These are phyloP conservation scores for Magnaporthiopsis incrustans DNA, from an alignment of 2,329 filamentous ascomycete genomes.

Conservation along the genomic window DNA sequence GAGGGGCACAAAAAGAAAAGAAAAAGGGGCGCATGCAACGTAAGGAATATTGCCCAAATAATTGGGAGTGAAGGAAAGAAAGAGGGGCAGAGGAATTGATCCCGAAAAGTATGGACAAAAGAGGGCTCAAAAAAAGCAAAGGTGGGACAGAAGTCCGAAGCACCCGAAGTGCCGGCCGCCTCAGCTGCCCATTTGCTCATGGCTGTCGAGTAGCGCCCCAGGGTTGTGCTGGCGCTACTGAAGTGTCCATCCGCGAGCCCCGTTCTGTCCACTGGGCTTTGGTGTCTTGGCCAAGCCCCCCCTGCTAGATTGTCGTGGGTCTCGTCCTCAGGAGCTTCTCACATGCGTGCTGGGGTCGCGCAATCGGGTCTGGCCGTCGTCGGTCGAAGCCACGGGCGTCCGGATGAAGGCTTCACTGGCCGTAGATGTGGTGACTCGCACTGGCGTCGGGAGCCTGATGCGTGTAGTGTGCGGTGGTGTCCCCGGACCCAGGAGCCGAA, in stretches of 20 bases:
- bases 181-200: background rate
- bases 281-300: background rate
- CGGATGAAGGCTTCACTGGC: background rate
- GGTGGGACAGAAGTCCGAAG: background rate
- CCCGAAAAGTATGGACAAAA: background rate
- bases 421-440: background rate
- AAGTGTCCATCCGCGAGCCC: background rate
- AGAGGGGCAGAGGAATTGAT: background rate
- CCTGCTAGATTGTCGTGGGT: background rate
- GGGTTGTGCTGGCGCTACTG: background rate
- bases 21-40: background rate
- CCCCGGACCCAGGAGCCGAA: conserved; percentile 36
- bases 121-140: background rate
- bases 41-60: background rate
- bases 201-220: background rate
- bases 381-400: background rate
- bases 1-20: conserved; percentile 1
- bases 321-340: background rate
- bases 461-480: conserved; percentile 32
- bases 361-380: background rate
- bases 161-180: background rate
- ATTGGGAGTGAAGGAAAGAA: background rate
- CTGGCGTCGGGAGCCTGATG: conserved; percentile 20
- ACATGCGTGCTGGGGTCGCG: background rate
- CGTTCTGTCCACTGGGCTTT: background rate